Conservation (phyloP, 805 yeast species). For the Cyberlindnera misumaiensis region DNA sequence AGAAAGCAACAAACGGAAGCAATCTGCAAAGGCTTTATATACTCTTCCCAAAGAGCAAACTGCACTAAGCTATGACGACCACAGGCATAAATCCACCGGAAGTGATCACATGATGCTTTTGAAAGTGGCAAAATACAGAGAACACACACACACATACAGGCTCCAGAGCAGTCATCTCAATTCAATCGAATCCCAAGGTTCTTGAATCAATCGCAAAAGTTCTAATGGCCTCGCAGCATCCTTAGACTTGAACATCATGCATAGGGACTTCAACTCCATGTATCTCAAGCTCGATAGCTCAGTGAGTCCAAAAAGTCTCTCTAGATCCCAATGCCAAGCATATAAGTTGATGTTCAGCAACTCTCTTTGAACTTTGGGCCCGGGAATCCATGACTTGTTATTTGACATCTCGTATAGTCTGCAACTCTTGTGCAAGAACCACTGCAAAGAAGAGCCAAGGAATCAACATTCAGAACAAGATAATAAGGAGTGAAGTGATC, state of each 20-base stretch:
- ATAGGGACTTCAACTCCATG: conserved; percentile 6
- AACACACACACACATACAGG: too few relatives aligned
- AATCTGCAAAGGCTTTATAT: too few relatives aligned
- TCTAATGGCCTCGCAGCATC: conserved; percentile 1
- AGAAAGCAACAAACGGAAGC: too few relatives aligned
- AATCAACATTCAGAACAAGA: conserved; percentile 2
- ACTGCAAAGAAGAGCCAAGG: too few relatives aligned
- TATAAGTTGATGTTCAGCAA: conserved; percentile 19
- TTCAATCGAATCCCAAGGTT: conserved; percentile 9
- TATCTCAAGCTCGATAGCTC: conserved; percentile 2
- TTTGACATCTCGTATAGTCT: too few relatives aligned
- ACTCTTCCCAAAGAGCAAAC: too few relatives aligned
- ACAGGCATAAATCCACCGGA: too few relatives aligned
- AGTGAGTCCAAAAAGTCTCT: conserved; percentile 5
- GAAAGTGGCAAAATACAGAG: too few relatives aligned
- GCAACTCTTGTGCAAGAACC: too few relatives aligned
- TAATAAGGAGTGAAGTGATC: conserved; percentile 2
- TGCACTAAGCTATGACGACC: too few relatives aligned
- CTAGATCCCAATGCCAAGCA: conserved; percentile 18
- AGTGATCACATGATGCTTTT: too few relatives aligned
- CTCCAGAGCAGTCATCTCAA: not conserved
- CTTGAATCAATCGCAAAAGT: conserved; percentile 5
- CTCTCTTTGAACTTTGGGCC: conserved; percentile 47
- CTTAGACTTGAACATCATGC: conserved; percentile 4
- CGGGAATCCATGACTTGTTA: conserved; percentile 28